These are phyloP conservation scores for Solidago caesia DNA, from an alignment of 129 eudicot genomes.

Conservation along the genomic window DNA sequence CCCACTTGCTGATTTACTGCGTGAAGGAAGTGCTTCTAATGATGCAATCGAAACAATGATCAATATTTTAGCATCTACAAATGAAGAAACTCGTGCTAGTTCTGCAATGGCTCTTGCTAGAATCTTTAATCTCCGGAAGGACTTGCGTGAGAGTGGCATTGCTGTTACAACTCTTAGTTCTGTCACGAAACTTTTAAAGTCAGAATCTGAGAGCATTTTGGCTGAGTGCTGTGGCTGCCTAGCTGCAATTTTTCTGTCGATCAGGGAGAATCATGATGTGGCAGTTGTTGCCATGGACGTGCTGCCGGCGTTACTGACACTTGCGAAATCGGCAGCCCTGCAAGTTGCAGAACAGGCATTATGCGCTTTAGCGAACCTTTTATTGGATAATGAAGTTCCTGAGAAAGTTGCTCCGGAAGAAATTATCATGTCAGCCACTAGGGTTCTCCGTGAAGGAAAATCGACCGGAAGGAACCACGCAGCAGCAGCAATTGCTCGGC, in stretches of 20 bases:
- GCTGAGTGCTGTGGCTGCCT: constrained; percentile 77
- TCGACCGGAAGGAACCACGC: constrained; percentile 70
- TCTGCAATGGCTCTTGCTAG: constrained; percentile 89
- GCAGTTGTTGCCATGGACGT: constrained; percentile 75
- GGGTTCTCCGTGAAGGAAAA: constrained; percentile 79
- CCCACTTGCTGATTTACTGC: constrained; percentile 68
- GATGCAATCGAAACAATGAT: constrained; percentile 97
- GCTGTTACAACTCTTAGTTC: constrained; percentile 74
- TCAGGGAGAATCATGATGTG: constrained; percentile 75
- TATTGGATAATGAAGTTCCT: constrained; percentile 70
- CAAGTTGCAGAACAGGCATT: constrained; percentile 90
- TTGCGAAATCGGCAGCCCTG: constrained; percentile 66
- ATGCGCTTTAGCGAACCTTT: constrained; percentile 84
- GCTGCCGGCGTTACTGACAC: constrained; percentile 56
- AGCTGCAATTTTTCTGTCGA: constrained; percentile 81
- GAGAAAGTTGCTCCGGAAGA: constrained; percentile 73
- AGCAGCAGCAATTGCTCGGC: constrained; percentile 91
- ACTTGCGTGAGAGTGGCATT: constrained; percentile 88
- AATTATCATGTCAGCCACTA: constrained; percentile 70
- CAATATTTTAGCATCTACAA: constrained; percentile 60
- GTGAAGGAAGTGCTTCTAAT: constrained; percentile 97
- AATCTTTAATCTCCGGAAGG: constrained; percentile 79
- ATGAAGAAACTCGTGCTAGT: constrained; percentile 84
- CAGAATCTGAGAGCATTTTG: constrained; percentile 72
- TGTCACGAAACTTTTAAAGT: constrained; percentile 62